Base-by-base conservation (phyloP, 108 stramenopile genomes). In the Parietichytrium sp. region DNA sequence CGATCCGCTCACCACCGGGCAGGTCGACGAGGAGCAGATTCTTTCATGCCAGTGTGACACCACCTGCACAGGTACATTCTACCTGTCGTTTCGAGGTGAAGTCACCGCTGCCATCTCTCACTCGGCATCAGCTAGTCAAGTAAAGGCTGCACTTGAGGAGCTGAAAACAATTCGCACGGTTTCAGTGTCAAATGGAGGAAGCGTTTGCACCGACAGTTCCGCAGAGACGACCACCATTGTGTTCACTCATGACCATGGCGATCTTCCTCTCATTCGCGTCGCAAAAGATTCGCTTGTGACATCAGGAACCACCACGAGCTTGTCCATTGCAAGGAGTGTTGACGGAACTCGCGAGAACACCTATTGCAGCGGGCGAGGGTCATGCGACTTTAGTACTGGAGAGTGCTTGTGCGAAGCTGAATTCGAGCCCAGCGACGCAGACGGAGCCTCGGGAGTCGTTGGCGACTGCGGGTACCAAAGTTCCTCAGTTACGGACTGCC, bases 1-100 rank as follows among this genome's bases (percentile, higher is more conserved):
- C 51, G 89, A 92, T 52, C 90, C 90, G 20, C 33, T 80, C 55
- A 88, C 88, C n/a, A 61, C 55, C 16, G 20, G 87, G 20, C 54
- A 52, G 54, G 54, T 7, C 3, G 54, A 84, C 48, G 91, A 90
- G 79, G 52, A 85, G 15, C 91, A 91, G 85, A 47, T 47, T 16
- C 3, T 91, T 16, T 23, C 30, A 15, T 91, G 91, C 84, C 27
- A 61, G 27, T 89, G 79, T 25, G 18, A 16, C 38, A 45, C 36
- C 61, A 72, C 61, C n/a, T 72, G 61, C 61, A 45, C 61, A 6
- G 61, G 61, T 10, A 20, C 36, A 1, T 72, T 72, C 42, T 72
- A 72, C 20, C 61, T 72, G 36, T 72, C 61, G 42, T 72, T 72
- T 42, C 36, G 45, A 2, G 61, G 61, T n/a, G 61, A 72, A 25